Evolutionary conservation across 2,329 filamentous ascomycete species (phyloP).

Genomic region (Alternaria panax): DNA sequence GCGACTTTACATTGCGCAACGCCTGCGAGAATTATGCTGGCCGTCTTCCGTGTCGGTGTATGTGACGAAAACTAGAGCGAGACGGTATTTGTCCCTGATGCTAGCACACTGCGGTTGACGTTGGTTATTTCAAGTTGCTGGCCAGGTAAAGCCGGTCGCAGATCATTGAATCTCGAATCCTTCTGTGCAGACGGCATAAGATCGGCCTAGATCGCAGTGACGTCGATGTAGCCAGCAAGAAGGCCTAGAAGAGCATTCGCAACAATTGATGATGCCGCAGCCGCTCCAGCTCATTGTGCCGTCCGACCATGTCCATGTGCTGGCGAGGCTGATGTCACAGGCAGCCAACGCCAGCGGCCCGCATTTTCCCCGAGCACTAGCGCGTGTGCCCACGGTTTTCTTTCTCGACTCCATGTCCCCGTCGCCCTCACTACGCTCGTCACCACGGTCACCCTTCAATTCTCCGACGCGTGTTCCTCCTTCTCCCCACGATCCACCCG

Average conservation of each 20-base stretch:
- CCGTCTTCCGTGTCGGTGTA: too few species aligned
- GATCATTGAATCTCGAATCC: slow-evolving; percentile 8
- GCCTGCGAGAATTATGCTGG: neutral
- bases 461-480: slow-evolving; percentile 26
- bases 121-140: neutral
- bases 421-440: slow-evolving; percentile 22
- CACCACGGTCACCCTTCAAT: slow-evolving; percentile 36
- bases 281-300: neutral
- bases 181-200: neutral
- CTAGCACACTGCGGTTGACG: neutral
- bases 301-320: neutral
- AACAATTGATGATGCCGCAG: neutral
- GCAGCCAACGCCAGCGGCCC: slow-evolving; percentile 23
- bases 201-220: neutral
- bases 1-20: neutral
- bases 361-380: slow-evolving; percentile 33
- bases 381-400: slow-evolving; percentile 31
- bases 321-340: slow-evolving; percentile 18
- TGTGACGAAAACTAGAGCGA: neutral
- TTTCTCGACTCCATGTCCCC: slow-evolving; percentile 19
- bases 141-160: slow-evolving; percentile 8
- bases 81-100: neutral
- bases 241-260: neutral
- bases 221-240: neutral
- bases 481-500: slow-evolving; percentile 24